Evolutionary conservation across 805 yeast genomes (phyloP).

Genomic region (Ogataea corticis): DNA sequence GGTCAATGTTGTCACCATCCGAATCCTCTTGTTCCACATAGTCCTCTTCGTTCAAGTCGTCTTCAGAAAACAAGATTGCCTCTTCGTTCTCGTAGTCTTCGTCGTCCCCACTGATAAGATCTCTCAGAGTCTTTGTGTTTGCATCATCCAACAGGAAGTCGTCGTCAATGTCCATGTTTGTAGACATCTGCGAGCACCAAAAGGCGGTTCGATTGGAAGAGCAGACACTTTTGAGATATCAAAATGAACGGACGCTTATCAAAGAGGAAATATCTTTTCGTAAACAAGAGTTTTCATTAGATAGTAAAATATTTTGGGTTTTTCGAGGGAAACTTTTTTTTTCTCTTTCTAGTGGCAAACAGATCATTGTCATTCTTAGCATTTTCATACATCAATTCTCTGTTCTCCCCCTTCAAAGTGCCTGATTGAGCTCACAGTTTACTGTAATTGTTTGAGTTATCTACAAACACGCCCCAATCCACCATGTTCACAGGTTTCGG

Average conservation of each 20-base stretch:
- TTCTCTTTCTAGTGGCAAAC: slow-evolving; percentile 1
- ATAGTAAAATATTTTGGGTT: neutral
- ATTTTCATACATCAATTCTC: no score
- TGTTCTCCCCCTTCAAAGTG: no score
- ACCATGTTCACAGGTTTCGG: slow-evolving; percentile 31
- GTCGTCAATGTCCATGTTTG: slow-evolving; percentile 18
- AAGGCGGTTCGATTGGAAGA: no score
- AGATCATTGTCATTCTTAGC: no score
- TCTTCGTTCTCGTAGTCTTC: slow-evolving; percentile 15
- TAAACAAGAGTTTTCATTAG: neutral
- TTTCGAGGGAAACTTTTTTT: neutral
- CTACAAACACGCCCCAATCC: neutral
- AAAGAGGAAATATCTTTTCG: neutral
- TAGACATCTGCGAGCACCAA: no score
- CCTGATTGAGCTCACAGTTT: no score
- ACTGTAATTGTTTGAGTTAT: no score
- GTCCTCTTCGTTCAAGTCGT: slow-evolving; percentile 20
- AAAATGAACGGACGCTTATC: no score
- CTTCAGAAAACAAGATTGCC: slow-evolving; percentile 13
- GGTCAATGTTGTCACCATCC: slow-evolving; percentile 11
- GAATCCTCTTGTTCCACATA: slow-evolving; percentile 17
- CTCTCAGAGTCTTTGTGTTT: slow-evolving; percentile 28
- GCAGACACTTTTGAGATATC: no score
- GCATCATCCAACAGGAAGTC: slow-evolving; percentile 27
- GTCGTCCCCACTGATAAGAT: slow-evolving; percentile 25